Evolutionary conservation across 495 filamentous ascomycete genomes (phyloP).

Genomic region (Talaromyces ruber): DNA sequence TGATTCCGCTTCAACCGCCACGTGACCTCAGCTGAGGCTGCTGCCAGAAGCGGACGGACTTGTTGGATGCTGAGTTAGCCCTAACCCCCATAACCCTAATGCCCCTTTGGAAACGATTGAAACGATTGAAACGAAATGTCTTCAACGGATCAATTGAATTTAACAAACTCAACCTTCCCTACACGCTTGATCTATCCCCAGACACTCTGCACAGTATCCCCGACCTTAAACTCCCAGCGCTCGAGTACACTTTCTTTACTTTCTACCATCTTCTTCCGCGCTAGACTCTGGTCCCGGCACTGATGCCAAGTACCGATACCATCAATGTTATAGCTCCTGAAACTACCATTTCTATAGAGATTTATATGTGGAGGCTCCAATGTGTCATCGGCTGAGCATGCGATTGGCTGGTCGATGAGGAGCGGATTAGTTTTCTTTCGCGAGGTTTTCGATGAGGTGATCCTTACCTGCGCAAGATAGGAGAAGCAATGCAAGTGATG

Average conservation of each 20-base stretch:
- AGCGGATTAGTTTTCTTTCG: background rate
- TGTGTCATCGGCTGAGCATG: background rate
- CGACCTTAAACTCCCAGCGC: background rate
- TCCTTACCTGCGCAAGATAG: background rate
- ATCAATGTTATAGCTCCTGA: background rate
- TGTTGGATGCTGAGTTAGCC: no score
- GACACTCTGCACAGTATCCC: background rate
- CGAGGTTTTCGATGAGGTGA: background rate
- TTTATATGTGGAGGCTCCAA: background rate
- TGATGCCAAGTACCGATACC: background rate
- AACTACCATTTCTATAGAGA: background rate
- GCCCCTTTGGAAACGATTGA: no score
- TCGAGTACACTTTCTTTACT: background rate
- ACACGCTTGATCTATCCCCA: background rate
- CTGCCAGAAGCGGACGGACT: background rate
- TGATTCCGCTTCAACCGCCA: background rate
- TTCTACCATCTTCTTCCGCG: background rate
- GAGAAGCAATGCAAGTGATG: conserved; percentile 2
- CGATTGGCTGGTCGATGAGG: background rate
- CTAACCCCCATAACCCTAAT: background rate
- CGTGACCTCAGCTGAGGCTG: background rate
- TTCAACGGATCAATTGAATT: background rate
- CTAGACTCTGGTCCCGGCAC: background rate
- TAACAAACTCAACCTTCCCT: background rate
- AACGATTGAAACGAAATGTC: background rate